phyloP scores from a whole-genome alignment of 495 filamentous ascomycete species.

The Penicillium riverlandense region DNA sequence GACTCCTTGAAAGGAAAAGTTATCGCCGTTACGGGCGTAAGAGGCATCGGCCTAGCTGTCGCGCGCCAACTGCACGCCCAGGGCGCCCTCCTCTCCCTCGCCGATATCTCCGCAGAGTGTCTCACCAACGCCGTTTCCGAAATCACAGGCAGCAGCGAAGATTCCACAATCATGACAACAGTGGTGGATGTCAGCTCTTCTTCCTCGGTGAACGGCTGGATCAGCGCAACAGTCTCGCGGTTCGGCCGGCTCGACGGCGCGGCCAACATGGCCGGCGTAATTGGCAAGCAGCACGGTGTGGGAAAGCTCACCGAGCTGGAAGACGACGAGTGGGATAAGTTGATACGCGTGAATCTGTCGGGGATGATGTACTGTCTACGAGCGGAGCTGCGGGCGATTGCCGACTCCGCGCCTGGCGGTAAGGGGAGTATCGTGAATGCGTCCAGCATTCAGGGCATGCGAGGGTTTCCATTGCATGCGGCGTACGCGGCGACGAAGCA shows the following conservation, averaged over 20 bases:
- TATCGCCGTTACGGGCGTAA: conserved; percentile 47
- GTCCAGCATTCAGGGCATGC: conserved; percentile 45
- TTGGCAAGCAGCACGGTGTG: conserved; percentile 28
- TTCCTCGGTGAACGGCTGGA: conserved; percentile 41
- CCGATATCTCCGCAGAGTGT: conserved; percentile 37
- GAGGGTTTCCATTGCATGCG: conserved; percentile 38
- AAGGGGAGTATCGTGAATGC: conserved; percentile 54
- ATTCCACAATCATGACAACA: conserved; percentile 17
- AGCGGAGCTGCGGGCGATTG: conserved; percentile 43
- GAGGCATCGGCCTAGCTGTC: conserved; percentile 53
- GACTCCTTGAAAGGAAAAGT: conserved; percentile 34
- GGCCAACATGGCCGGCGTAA: conserved; percentile 50
- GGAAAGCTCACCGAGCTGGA: conserved; percentile 29
- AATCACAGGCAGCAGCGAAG: conserved; percentile 1
- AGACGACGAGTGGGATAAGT: conserved; percentile 45
- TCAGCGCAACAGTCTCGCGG: conserved; percentile 27
- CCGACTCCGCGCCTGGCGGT: conserved; percentile 18
- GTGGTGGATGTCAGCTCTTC: conserved; percentile 34
- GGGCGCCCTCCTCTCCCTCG: conserved; percentile 45
- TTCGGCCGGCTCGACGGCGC: conserved; percentile 49
- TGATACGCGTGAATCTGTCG: conserved; percentile 49
- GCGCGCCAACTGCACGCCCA: conserved; percentile 39
- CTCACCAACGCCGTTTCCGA: conserved; percentile 18
- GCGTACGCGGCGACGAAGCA: conserved; percentile 54
- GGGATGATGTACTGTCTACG: conserved; percentile 52